Evolutionary conservation across 306 rosid species (phyloP).

Genomic region (Vicia sativa): DNA sequence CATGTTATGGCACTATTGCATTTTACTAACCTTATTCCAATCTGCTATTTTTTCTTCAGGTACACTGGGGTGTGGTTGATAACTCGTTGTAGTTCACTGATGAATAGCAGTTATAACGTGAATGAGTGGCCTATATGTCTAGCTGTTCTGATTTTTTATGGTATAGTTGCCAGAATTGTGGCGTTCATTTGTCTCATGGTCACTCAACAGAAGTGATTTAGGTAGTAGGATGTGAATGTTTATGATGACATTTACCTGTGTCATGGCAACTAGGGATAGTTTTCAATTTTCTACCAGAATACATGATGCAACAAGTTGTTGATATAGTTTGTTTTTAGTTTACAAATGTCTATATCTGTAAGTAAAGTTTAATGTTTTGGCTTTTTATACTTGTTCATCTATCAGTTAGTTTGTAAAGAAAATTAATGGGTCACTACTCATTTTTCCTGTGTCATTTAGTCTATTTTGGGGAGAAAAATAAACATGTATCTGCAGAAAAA

Average conservation of each 20-base stretch:
- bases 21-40: not conserved
- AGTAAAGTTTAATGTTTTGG: conserved; percentile 16
- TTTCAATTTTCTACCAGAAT: conserved; percentile 15
- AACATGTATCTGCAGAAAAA: too few relatives aligned
- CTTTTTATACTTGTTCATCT: conserved; percentile 1
- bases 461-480: too few relatives aligned
- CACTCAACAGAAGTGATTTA: conserved; percentile 38
- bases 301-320: conserved; percentile 8
- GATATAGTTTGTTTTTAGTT: conserved; percentile 13
- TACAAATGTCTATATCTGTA: not conserved
- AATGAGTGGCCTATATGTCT: conserved; percentile 63
- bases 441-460: too few relatives aligned
- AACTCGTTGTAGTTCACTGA: conserved; percentile 73
- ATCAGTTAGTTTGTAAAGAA: conserved; percentile 20
- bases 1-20: not conserved
- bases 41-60: conserved; percentile 43
- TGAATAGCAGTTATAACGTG: conserved; percentile 56
- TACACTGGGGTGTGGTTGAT: conserved; percentile 87
- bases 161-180: conserved; percentile 48
- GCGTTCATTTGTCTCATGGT: conserved; percentile 51
- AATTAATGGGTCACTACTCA: too few relatives aligned
- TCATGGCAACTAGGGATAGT: conserved; percentile 30
- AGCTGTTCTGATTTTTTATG: conserved; percentile 46
- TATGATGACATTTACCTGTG: not conserved
- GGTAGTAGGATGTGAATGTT: not conserved